phyloP scores from a whole-genome alignment of 805 yeast genomes.

The Metahyphopichia silvanorum region DNA sequence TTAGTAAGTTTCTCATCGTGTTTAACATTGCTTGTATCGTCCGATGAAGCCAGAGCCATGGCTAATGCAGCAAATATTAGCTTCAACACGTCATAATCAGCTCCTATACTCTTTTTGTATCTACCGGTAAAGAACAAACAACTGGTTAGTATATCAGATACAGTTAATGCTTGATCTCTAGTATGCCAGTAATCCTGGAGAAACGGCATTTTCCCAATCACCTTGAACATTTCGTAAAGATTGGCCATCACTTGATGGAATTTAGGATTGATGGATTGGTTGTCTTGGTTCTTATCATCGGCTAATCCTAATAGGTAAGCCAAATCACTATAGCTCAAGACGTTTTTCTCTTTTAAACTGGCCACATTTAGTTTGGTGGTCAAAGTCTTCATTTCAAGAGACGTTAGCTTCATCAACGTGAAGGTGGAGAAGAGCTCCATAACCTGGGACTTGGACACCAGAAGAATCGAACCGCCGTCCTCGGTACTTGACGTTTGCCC shows the following conservation, averaged over 20 bases:
- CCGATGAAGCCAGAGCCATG: slow-evolving; percentile 1
- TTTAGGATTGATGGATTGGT: slow-evolving; percentile 1
- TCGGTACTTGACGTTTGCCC: slow-evolving; percentile 15
- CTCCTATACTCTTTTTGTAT: slow-evolving; percentile 29
- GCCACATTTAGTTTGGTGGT: slow-evolving; percentile 13
- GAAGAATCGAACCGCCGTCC: not conserved
- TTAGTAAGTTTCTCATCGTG: slow-evolving; percentile 6
- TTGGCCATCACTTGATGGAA: slow-evolving; percentile 13
- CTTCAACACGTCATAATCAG: slow-evolving; percentile 37
- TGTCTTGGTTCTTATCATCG: slow-evolving; percentile 6
- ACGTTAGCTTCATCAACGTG: slow-evolving; percentile 12
- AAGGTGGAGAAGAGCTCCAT: slow-evolving; percentile 15
- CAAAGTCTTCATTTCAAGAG: slow-evolving; percentile 17
- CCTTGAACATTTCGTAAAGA: slow-evolving; percentile 38
- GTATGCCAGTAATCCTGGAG: slow-evolving; percentile 26
- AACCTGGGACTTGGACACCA: slow-evolving; percentile 17
- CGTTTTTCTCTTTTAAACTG: slow-evolving; percentile 10
- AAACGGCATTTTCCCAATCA: slow-evolving; percentile 51
- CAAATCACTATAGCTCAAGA: slow-evolving; percentile 16
- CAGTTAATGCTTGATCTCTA: slow-evolving; percentile 37
- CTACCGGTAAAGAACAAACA: slow-evolving; percentile 41
- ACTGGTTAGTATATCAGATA: slow-evolving; percentile 26
- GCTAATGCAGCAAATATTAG: slow-evolving; percentile 49
- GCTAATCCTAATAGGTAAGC: slow-evolving; percentile 18
- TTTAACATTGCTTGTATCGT: not conserved